Base-by-base conservation (phyloP, 169 alveolate species). In the Plasmodium ovale region DNA sequence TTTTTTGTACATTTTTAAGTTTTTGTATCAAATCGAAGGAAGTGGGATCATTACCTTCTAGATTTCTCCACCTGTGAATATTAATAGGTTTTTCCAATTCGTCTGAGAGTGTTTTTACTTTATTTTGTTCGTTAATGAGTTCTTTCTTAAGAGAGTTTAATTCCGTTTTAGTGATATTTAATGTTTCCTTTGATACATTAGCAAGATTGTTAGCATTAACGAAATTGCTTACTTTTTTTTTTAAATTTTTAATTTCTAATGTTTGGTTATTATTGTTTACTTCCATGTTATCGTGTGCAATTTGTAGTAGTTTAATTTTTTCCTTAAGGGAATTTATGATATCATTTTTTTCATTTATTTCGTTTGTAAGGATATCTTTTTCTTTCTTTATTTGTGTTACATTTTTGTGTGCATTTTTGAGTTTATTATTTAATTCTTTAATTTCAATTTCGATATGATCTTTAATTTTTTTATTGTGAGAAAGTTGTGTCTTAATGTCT, bases 1-100 rank as follows among this genome's bases (percentile, higher is more conserved):
- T 79, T 79, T 79, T 79, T 35, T 79, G 89, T 6, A 79, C 89
- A 35, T 42, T 44, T 79, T 56, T 79, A 37, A 79, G 64, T 79
- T 79, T 79, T 42, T 79, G 84, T 64, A 79, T 79, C 29, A 79
- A 23, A 39, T 79, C 89, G 25, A 79, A 79, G n/a, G 89, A 54
- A 31, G 89, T 79, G 12, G 89, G 89, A n/a, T 79, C 89, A 35
- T 31, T 65, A 2, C 89, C 89, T 39, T 79, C 89, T 67, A 79
- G 25, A 19, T 79, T 79, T 65, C 90, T 82, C 90, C 90, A 87
- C 31, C 87, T 67, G 54, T 95, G 97, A 42, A 97, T 98, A 91
- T 97, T 97, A 93, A 98, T 92, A 29, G 98, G 99, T 62, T 97
- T 97, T 88, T 96, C 98, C 23, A 97, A 95, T 72, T 97, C 99